Evolutionary conservation across 768 basidiomycete species (phyloP), one percentile per base, ranked within the genome.

Genomic region (Neoboletus subvelutipes): DNA sequence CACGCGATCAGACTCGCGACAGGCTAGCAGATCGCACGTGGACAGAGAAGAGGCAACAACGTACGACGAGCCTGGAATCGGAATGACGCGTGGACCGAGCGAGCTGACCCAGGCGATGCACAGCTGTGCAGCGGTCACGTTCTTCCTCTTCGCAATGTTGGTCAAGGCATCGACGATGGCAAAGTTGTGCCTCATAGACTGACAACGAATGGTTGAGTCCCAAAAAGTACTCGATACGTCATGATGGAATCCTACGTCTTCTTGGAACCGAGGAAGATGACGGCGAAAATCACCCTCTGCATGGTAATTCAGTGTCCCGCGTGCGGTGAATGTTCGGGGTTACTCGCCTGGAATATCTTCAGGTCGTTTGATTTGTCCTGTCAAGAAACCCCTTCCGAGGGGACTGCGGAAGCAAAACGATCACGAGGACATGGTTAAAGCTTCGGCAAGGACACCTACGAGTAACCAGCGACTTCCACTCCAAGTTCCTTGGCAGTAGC

Each of bases 401-500:
- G 82, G 81, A 37, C 78, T 84, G 69, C 52, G 54, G 17, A 8
- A 36, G 34, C 83, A 67, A 29, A 62, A 15, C 2, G 15, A 48
- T 34, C 15, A 48, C 7, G 31, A 22, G 20, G 6, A 8, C 45
- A 17, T 17, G 47, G 15, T 34, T 22, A 10, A 15, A 24, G 37
- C 6, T 0, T 37, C 36, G 5, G 9, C 45, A 2, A 31, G 18
- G 56, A 41, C 39, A 26, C 78, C 22, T 51, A 80, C 79, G 82
- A 81, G 63, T 88, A 88, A 37, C 78, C 84, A n/a, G 81, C 65
- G 18, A 87, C 77, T 12, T 83, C 70, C 55, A 86, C 75, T 1
- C 78, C 78, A 26, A 84, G 76, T 62, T 84, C 82, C 43, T 73
- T 66, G 13, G 81, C 79, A 7, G 83, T 75, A 2, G 76, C 75